phyloP scores from a whole-genome alignment of 1,139 yeast species.

The Suhomyces wounanorum region DNA sequence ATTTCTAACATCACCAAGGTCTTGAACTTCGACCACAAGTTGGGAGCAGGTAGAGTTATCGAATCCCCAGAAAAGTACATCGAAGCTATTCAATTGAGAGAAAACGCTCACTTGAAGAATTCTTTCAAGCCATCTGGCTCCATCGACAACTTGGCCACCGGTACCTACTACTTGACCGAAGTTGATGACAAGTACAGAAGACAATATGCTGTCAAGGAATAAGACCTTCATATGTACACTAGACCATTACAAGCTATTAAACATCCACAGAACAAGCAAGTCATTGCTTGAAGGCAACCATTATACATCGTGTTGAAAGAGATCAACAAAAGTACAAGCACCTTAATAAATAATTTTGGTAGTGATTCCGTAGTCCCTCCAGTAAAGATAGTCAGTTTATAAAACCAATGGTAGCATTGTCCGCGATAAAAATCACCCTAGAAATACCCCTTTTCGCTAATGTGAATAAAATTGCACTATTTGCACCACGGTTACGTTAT shows the following conservation, averaged over 20 bases:
- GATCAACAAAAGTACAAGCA: neutral
- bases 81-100: slow-evolving; percentile 81
- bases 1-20: slow-evolving; percentile 64
- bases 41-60: slow-evolving; percentile 61
- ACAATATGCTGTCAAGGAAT: slow-evolving; percentile 64
- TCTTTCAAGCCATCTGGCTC: slow-evolving; percentile 77
- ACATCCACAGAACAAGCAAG: neutral
- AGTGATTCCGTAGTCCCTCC: too few relatives aligned
- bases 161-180: slow-evolving; percentile 81
- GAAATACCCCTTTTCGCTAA: too few relatives aligned
- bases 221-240: slow-evolving; percentile 13
- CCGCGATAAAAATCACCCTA: too few relatives aligned
- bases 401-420: too few relatives aligned
- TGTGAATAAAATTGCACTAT: too few relatives aligned
- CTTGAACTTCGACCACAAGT: slow-evolving; percentile 69
- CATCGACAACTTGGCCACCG: slow-evolving; percentile 66
- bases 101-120: slow-evolving; percentile 83
- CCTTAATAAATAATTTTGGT: too few relatives aligned
- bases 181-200: slow-evolving; percentile 92
- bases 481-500: too few relatives aligned
- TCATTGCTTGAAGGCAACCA: too few relatives aligned
- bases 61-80: slow-evolving; percentile 82
- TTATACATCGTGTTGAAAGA: neutral
- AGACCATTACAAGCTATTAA: neutral
- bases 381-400: too few relatives aligned